phyloP scores from a whole-genome alignment of 306 rosid species.

The Acacia crassicarpa region DNA sequence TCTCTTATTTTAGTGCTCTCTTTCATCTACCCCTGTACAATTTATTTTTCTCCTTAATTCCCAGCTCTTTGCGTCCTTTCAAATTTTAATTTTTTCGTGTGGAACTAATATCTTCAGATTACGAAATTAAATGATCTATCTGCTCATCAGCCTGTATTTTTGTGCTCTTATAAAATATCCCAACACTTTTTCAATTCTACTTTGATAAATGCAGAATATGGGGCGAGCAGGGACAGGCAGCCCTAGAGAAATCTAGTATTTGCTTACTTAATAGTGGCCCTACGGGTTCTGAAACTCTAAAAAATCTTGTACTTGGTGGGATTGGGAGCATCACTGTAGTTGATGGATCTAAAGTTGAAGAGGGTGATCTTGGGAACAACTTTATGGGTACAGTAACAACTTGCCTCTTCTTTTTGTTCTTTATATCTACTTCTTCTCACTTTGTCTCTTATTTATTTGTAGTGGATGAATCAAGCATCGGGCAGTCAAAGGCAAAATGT shows the following conservation, averaged over 20 bases:
- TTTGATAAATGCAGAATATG: conserved; percentile 14
- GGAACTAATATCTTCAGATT: background rate
- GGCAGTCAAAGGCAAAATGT: conserved; percentile 91
- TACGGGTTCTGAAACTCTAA: conserved; percentile 93
- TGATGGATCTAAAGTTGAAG: conserved; percentile 91
- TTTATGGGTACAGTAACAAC: conserved; percentile 51
- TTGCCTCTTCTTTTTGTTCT: background rate
- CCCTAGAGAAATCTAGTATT: conserved; percentile 15
- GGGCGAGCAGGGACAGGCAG: conserved; percentile 15
- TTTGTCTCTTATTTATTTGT: background rate
- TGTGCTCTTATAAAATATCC: background rate
- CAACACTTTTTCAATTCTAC: background rate
- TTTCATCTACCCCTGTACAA: background rate
- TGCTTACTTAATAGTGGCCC: conserved; percentile 84
- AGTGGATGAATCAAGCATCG: conserved; percentile 77
- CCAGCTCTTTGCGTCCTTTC: background rate
- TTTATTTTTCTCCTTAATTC: background rate
- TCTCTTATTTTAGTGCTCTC: background rate
- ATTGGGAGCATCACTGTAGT: conserved; percentile 93
- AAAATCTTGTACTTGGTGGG: conserved; percentile 91
- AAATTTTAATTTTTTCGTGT: background rate
- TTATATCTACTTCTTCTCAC: background rate
- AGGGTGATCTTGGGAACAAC: conserved; percentile 93
- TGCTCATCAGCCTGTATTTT: background rate
- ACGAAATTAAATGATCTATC: background rate